Evolutionary conservation across 2,329 filamentous ascomycete species (phyloP), one percentile per base, ranked within the genome.

Genomic region (Apiospora rasikravindrae): DNA sequence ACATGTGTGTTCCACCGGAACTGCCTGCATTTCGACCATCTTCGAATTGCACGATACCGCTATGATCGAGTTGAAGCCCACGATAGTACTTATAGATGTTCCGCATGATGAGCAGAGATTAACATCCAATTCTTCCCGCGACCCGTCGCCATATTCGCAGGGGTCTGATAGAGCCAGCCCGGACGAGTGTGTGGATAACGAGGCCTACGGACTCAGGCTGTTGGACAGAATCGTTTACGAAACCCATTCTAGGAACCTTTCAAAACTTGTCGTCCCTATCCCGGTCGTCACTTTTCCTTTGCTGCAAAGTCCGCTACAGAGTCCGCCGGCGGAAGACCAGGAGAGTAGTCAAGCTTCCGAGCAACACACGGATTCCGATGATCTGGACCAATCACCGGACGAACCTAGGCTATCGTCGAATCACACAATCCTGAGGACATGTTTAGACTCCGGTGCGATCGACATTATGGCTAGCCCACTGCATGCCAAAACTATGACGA

Each of bases 391-490:
- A 73, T 67, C 72, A 67, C 73, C 75, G 42, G 72, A 75, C 74
- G 73, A 75, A 24, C 81, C 82, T 67, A 81, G 81, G 73, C 71
- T 70, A 70, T 73, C 82, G 37, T 80, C 82, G 40, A 85, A 86
- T 73, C 84, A 81, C 72, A 78, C 78, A 71, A 81, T 88, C 70
- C 86, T 95, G 73, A 89, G 91, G 76, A 90, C 88, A 77, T 98
- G 94, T 79, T 84, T 98, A 33, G 94, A 98, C 78, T 90, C 93
- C 4, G 96, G 96, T 47, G 96, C 96, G 14, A 88, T 93, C 42
- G 96, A 98, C 82, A 94, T 98, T 68, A 87, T 98, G 74, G 90
- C 91, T 37, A 94, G 92, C 77, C 96, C 96, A 1, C 82, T 98
- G 51, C 91, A 92, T 73, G 87, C 88, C 67, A 91, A 94, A 70